Evolutionary conservation across 2,329 filamentous ascomycete species (phyloP).

Genomic region (Alternaria incomplexa): DNA sequence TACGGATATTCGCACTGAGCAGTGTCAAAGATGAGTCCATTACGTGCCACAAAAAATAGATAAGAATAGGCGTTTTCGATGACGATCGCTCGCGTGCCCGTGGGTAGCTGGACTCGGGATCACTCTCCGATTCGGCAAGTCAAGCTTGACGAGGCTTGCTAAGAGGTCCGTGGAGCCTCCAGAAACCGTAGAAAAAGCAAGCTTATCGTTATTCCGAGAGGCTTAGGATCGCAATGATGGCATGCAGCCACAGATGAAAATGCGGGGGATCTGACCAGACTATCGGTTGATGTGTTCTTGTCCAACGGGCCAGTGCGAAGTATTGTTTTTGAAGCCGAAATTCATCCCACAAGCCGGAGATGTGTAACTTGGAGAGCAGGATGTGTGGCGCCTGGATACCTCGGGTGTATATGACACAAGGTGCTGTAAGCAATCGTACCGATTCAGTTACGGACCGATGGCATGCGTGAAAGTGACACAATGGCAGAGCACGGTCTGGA

Average conservation of each 20-base stretch:
- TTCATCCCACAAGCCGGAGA: slow-evolving; percentile 44
- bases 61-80: slow-evolving; percentile 40
- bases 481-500: slow-evolving; percentile 23
- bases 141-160: slow-evolving; percentile 35
- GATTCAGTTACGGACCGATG: slow-evolving; percentile 14
- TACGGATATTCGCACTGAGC: slow-evolving; percentile 57
- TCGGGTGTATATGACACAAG: slow-evolving; percentile 14
- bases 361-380: not conserved
- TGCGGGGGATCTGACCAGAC: slow-evolving; percentile 26
- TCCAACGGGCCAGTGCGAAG: slow-evolving; percentile 53
- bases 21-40: slow-evolving; percentile 55
- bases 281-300: slow-evolving; percentile 54
- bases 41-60: slow-evolving; percentile 34
- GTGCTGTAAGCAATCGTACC: slow-evolving; percentile 16
- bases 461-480: slow-evolving; percentile 21
- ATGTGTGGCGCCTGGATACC: slow-evolving; percentile 1
- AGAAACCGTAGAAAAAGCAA: slow-evolving; percentile 37
- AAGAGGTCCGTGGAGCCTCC: slow-evolving; percentile 24
- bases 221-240: slow-evolving; percentile 32
- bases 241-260: slow-evolving; percentile 18
- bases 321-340: slow-evolving; percentile 50
- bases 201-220: slow-evolving; percentile 24
- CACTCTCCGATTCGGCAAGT: slow-evolving; percentile 26
- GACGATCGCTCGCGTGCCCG: slow-evolving; percentile 37
- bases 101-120: slow-evolving; percentile 37